Evolutionary conservation across 176 grass and related monocot species (phyloP), one percentile per base, ranked within the genome.

Genomic region (Carex myosuroides): DNA sequence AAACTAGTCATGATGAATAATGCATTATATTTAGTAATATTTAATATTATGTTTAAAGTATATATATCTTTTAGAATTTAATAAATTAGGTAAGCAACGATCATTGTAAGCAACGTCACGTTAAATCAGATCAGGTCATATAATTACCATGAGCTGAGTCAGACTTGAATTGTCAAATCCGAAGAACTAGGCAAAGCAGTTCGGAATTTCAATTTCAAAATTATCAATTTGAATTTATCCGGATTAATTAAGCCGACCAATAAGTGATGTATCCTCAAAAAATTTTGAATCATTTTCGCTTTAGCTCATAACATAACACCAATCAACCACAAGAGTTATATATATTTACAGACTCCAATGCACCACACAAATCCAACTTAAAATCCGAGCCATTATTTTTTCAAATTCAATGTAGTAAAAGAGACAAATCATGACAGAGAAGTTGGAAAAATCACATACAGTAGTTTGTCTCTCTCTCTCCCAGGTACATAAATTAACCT

Each of bases 401-500:
- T 53, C n/a, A 54, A 54, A 6, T 77, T 55, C 73, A 33, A 77
- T 78, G 52, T 32, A 1, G 24, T 57, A 78, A 35, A 57, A 78
- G 73, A 17, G 73, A 33, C 52, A 78, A 78, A 57, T 78, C 73
- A 78, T 57, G 73, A 18, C 73, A 78, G 73, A 78, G 73, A 78
- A 21, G 52, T 78, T 78, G 73, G 50, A 78, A 57, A 78, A 32
- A 56, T 18, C 50, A 78, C 37, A 39, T 39, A 39, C 26, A 78
- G 24, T 16, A 30, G 48, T 29, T 14, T 18, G 6, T 76, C 5
- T 29, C 22, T 18, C 13, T 76, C 5, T 29, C 22, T 56, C 22
- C 13, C 10, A 53, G 9, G 56, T 21, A 39, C 71, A 75, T 46
- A 50, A 21, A 53, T 54, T 54, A 26, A 75, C 21, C 50, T 10